Conservation (phyloP, 768 basidiomycete species). For the Plicaturopsis crispa region DNA sequence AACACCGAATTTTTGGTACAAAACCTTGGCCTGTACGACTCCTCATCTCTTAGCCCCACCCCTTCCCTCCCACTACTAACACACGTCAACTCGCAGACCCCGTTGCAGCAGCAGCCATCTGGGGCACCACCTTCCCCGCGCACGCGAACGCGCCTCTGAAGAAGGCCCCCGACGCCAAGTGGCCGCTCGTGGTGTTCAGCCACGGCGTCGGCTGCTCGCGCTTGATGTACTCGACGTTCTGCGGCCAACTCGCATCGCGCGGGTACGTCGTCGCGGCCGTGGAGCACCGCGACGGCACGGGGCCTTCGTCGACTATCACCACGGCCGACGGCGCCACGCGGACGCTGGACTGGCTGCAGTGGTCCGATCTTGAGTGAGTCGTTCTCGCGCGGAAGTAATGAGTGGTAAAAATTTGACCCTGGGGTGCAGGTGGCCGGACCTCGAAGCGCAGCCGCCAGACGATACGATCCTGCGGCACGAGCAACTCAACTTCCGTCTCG, state of each 20-base stretch:
- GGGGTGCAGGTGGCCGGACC: conserved; percentile 15
- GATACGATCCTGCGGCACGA: conserved; percentile 20
- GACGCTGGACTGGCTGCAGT: conserved; percentile 25
- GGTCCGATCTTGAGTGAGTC: conserved; percentile 18
- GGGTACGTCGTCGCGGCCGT: conserved; percentile 38
- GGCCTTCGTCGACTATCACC: conserved; percentile 22
- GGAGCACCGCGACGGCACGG: conserved; percentile 41
- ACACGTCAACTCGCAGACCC: conserved; percentile 6
- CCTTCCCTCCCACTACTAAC: neutral
- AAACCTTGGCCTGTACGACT: conserved; percentile 15
- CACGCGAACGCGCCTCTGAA: conserved; percentile 17
- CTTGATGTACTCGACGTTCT: conserved; percentile 34
- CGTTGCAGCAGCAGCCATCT: conserved; percentile 17
- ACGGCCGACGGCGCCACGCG: conserved; percentile 14
- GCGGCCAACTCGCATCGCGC: conserved; percentile 33
- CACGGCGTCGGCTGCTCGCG: conserved; percentile 36
- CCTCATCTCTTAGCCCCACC: no score
- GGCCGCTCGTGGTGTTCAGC: conserved; percentile 37
- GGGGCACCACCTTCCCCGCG: conserved; percentile 24
- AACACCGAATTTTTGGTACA: conserved; percentile 19
- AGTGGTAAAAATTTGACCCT: neutral
- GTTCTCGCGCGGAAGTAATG: neutral
- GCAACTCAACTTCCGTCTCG: conserved; percentile 26
- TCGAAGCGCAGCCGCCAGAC: conserved; percentile 24
- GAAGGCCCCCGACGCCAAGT: conserved; percentile 11